phyloP scores from a whole-genome alignment of 176 grass and related monocot species.

The Oryza nivara region DNA sequence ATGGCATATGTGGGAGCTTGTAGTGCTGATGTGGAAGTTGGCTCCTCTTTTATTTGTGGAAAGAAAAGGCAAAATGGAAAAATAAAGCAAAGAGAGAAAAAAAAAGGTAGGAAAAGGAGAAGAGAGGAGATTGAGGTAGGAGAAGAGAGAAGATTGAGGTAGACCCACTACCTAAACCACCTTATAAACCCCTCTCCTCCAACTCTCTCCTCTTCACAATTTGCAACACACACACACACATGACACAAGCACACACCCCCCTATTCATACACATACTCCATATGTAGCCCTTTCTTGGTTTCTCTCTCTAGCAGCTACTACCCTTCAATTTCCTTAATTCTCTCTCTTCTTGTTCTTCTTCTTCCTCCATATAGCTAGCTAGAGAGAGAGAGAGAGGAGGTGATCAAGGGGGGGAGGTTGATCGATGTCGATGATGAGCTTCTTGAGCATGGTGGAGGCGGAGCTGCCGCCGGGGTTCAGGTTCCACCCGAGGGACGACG shows the following conservation, averaged over 20 bases:
- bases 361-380: neutral
- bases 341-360: neutral
- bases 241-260: neutral
- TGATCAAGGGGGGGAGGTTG: neutral
- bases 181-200: slow-evolving; percentile 57
- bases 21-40: slow-evolving; percentile 41
- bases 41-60: slow-evolving; percentile 37
- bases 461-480: slow-evolving; percentile 88
- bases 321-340: neutral
- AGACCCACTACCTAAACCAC: slow-evolving; percentile 67
- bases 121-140: slow-evolving; percentile 49
- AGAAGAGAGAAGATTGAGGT: slow-evolving; percentile 53
- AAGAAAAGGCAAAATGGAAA: slow-evolving; percentile 49
- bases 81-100: neutral
- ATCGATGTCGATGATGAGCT: slow-evolving; percentile 76
- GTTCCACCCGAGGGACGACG: slow-evolving; percentile 94
- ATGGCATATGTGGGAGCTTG: slow-evolving; percentile 2
- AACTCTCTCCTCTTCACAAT: neutral
- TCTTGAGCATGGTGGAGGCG: slow-evolving; percentile 93
- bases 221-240: slow-evolving; percentile 35
- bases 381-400: neutral
- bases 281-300: neutral
- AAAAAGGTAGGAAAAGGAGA: neutral
- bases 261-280: neutral
- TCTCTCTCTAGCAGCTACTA: neutral